Conservation (phyloP, 495 filamentous ascomycete species). For the Sabuloglossum arenarium region DNA sequence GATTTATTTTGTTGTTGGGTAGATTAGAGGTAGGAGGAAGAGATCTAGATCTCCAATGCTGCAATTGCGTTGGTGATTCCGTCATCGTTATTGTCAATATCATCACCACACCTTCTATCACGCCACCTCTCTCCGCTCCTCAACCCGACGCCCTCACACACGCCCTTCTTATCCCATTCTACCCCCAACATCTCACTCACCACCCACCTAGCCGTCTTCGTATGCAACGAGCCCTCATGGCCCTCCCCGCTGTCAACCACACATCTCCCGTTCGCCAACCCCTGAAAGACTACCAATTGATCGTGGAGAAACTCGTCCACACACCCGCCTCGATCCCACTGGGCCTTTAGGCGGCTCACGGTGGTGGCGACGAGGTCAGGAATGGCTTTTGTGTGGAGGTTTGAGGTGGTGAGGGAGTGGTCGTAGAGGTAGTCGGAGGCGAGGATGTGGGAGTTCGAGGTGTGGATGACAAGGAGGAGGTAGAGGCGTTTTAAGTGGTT, state of each 20-base stretch:
- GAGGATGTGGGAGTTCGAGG: not conserved
- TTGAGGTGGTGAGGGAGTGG: not conserved
- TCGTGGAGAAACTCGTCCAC: constrained; percentile 60
- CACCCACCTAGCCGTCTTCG: constrained; percentile 60
- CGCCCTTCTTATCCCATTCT: constrained; percentile 26
- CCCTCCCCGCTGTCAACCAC: constrained; percentile 17
- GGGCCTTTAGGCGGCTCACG: constrained; percentile 29
- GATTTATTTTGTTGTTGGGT: too few species aligned
- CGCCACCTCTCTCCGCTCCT: not conserved
- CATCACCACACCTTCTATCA: too few species aligned
- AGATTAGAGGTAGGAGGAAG: too few species aligned
- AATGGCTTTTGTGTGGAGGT: not conserved
- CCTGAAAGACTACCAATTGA: constrained; percentile 67
- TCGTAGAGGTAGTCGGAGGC: not conserved
- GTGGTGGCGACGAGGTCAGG: not conserved
- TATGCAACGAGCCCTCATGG: constrained; percentile 41
- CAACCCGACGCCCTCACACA: constrained; percentile 28
- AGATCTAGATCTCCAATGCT: too few species aligned
- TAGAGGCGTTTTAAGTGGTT: not conserved
- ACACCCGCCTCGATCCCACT: constrained; percentile 30
- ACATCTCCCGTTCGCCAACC: constrained; percentile 36
- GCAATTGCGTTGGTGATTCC: too few species aligned
- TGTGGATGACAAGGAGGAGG: not conserved
- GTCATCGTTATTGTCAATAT: too few species aligned
- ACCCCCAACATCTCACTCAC: constrained; percentile 30